A percentile compares a stretch with the other conserved stretches of the same genome.
Evolutionary conservation across 2,329 filamentous ascomycete species (phyloP).

Genomic region (Fusarium chuoi): DNA sequence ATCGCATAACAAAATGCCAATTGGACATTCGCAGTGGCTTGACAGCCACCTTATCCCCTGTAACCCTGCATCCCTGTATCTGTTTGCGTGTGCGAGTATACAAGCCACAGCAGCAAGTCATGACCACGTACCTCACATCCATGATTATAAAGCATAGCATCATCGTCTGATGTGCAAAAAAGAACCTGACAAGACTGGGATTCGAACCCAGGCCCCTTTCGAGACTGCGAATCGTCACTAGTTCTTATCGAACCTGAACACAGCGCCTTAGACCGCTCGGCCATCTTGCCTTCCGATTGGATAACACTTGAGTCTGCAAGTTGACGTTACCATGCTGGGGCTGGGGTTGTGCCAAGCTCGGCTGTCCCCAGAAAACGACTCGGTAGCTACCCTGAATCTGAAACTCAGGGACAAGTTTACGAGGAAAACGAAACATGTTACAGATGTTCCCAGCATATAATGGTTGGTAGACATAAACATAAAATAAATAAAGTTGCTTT

Average conservation of each 20-base stretch:
- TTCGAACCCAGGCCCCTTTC: constrained; percentile 31
- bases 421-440: background rate
- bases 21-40: background rate
- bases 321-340: background rate
- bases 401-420: background rate
- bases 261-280: constrained; percentile 32
- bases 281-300: constrained; percentile 28
- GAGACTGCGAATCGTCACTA: constrained; percentile 28
- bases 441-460: background rate
- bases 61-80: background rate
- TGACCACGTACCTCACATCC: background rate
- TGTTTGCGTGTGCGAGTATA: background rate
- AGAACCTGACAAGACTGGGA: constrained; percentile 24
- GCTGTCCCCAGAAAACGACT: background rate
- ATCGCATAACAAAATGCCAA: background rate
- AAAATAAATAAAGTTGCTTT: background rate
- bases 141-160: background rate
- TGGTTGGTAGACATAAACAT: background rate
- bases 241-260: constrained; percentile 26
- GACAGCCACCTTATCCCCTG: background rate
- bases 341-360: background rate
- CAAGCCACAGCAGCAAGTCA: background rate
- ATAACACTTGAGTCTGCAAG: background rate
- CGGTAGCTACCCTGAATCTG: constrained; percentile 6
- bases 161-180: background rate